Conservation (phyloP, 805 yeast species). For the Cyberlindnera maclurae region DNA sequence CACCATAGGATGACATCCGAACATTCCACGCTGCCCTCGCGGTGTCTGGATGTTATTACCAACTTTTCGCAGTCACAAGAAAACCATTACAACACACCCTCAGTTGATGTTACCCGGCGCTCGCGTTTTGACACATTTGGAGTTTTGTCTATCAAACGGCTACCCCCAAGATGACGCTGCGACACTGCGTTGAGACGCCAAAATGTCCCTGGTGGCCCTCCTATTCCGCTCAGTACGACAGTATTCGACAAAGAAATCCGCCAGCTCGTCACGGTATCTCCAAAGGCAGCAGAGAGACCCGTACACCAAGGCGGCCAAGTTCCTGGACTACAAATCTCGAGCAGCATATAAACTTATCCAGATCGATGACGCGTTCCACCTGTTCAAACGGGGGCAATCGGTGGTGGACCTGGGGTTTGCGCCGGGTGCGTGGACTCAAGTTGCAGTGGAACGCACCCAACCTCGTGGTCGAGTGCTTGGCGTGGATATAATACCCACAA, state of each 20-base stretch:
- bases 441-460: conserved; percentile 49
- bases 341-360: conserved; percentile 89
- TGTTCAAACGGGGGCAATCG: conserved; percentile 49
- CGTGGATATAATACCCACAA: conserved; percentile 70
- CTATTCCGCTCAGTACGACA: conserved; percentile 7
- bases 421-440: conserved; percentile 94
- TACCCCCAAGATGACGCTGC: no score
- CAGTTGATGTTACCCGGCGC: no score
- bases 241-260: conserved; percentile 25
- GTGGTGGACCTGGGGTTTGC: conserved; percentile 89
- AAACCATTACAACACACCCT: no score
- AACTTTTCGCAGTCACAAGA: no score
- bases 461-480: conserved; percentile 60
- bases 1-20: conserved; percentile 2
- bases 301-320: conserved; percentile 61
- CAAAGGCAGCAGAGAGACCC: conserved; percentile 60
- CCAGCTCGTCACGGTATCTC: conserved; percentile 69
- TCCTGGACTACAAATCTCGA: conserved; percentile 60
- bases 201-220: not conserved
- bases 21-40: conserved; percentile 1
- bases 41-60: no score
- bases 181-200: no score
- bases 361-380: conserved; percentile 52
- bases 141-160: no score
- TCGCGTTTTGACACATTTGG: no score